Conservation (phyloP, 805 yeast species). For the Saccharomyces cerevisiae region DNA sequence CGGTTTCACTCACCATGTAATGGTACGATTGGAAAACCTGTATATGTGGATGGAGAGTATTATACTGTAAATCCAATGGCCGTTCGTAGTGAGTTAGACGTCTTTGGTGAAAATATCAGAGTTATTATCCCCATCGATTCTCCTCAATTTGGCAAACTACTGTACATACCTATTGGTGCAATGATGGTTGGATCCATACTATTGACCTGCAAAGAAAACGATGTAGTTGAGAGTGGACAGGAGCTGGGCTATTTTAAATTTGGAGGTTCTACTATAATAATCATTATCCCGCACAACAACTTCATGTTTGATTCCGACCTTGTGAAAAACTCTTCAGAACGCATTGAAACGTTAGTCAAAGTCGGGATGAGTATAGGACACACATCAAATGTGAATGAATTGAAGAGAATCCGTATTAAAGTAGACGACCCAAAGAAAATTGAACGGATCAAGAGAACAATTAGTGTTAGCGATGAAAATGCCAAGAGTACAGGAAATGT, state of each 20-base stretch:
- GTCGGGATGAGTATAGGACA: constrained; percentile 95
- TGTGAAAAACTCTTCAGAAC: constrained; percentile 52
- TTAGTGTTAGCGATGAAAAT: constrained; percentile 21
- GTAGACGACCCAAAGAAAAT: constrained; percentile 16
- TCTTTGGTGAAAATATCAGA: constrained; percentile 85
- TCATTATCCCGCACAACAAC: constrained; percentile 46
- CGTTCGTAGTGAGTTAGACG: constrained; percentile 76
- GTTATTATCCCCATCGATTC: constrained; percentile 71
- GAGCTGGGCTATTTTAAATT: constrained; percentile 92
- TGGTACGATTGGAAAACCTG: constrained; percentile 61
- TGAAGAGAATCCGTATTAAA: constrained; percentile 38
- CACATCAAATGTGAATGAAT: constrained; percentile 41
- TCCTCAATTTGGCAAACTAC: constrained; percentile 65
- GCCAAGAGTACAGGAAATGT: constrained; percentile 14
- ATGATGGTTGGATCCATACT: constrained; percentile 97
- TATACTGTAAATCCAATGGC: constrained; percentile 99
- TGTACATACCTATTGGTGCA: constrained; percentile 84
- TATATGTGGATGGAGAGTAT: constrained; percentile 76
- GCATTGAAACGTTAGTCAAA: constrained; percentile 73
- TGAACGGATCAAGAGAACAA: constrained; percentile 24
- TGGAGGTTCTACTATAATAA: constrained; percentile 85
- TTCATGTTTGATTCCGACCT: constrained; percentile 70
- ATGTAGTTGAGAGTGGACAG: constrained; percentile 54
- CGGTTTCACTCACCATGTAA: constrained; percentile 84
- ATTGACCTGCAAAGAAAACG: constrained; percentile 56